A percentile compares a stretch with the other conserved stretches of the same genome.
These are phyloP conservation scores for Ensete ventricosum DNA, from an alignment of 176 grass and related monocot species.

Conservation along the genomic window DNA sequence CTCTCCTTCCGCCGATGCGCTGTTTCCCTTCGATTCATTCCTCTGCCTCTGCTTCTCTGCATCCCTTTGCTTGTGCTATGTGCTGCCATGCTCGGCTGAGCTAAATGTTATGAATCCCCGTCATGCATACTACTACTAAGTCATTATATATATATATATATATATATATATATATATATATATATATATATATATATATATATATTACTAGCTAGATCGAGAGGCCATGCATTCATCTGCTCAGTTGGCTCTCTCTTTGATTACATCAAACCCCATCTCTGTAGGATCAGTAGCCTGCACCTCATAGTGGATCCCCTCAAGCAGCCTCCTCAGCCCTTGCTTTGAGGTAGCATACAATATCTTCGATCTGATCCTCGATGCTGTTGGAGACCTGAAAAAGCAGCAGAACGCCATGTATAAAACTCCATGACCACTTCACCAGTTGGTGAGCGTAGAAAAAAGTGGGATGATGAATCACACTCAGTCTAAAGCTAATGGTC, in stretches of 20 bases:
- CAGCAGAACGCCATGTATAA: background rate
- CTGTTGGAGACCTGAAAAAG: conserved; percentile 45
- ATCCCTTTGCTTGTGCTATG: too few relatives aligned
- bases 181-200: too few relatives aligned
- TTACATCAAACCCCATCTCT: conserved; percentile 55
- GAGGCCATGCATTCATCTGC: background rate
- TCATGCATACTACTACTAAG: too few relatives aligned
- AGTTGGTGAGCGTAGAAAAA: background rate
- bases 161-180: too few relatives aligned
- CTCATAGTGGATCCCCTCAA: conserved; percentile 73
- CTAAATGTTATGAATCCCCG: too few relatives aligned
- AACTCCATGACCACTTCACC: background rate
- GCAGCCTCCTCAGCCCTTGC: conserved; percentile 45
- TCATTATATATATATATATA: too few relatives aligned
- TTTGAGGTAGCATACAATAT: conserved; percentile 53
- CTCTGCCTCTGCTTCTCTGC: too few relatives aligned
- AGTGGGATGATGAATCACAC: background rate
- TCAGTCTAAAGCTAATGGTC: too few relatives aligned
- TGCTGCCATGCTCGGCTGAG: too few relatives aligned
- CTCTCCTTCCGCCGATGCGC: too few relatives aligned
- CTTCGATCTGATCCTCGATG: conserved; percentile 55
- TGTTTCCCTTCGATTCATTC: too few relatives aligned
- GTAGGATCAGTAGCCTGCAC: conserved; percentile 63
- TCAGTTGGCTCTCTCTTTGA: conserved; percentile 39
- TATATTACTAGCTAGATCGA: too few relatives aligned